phyloP scores from a whole-genome alignment of 2,329 filamentous ascomycete genomes.

The Alternaria viburni region DNA sequence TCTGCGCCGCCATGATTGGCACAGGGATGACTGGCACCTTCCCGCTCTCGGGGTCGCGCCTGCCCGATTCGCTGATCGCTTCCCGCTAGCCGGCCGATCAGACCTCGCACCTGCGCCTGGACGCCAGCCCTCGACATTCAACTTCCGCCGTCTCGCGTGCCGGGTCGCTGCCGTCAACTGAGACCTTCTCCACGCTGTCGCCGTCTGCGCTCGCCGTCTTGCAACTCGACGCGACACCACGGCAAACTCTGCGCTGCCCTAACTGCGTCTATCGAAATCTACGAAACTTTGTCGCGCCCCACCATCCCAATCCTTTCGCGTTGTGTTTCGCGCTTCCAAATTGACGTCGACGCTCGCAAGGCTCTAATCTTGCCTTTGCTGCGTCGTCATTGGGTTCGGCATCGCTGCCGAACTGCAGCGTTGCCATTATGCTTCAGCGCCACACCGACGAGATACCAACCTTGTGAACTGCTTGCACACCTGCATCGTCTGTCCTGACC shows the following conservation, averaged over 20 bases:
- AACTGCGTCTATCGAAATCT: neutral
- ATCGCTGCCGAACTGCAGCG: conserved; percentile 22
- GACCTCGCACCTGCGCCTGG: conserved; percentile 22
- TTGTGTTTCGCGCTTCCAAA: neutral
- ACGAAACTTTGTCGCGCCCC: conserved; percentile 3
- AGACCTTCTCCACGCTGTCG: conserved; percentile 1
- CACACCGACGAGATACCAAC: conserved; percentile 8
- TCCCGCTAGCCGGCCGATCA: conserved; percentile 44
- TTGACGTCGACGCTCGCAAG: neutral
- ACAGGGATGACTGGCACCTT: conserved; percentile 35
- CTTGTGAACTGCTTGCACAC: conserved; percentile 1
- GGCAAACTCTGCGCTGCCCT: conserved; percentile 5
- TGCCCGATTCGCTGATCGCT: conserved; percentile 24
- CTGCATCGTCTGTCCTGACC: conserved; percentile 16
- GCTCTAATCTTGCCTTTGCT: neutral
- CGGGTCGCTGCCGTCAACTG: conserved; percentile 1
- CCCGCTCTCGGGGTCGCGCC: conserved; percentile 25
- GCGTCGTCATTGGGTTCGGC: conserved; percentile 15
- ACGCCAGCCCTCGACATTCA: conserved; percentile 20
- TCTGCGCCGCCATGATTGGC: conserved; percentile 34
- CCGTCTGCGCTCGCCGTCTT: neutral
- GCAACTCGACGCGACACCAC: neutral
- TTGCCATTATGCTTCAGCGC: neutral
- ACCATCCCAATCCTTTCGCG: neutral
- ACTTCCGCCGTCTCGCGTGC: conserved; percentile 12